These are phyloP conservation scores for Quercus tomentella DNA, from an alignment of 331 rosid genomes.

Conservation along the genomic window DNA sequence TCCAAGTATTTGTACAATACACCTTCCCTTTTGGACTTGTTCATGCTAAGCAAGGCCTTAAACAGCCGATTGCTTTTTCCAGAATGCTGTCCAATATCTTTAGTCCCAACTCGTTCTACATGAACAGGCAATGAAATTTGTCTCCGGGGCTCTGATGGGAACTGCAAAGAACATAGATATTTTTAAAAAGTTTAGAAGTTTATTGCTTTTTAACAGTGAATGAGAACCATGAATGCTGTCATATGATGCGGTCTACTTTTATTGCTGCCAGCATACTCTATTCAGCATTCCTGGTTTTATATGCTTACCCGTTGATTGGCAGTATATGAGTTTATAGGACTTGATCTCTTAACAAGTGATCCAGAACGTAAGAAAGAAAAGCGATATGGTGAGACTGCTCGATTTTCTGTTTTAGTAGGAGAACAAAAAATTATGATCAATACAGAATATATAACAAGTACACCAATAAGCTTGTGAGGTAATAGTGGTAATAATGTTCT, in stretches of 20 bases:
- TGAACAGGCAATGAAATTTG: constrained; percentile 18
- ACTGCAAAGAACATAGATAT: constrained; percentile 10
- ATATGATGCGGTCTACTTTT: not conserved
- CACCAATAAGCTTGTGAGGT: constrained; percentile 1
- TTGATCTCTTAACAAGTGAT: constrained; percentile 68
- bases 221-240: too few relatives aligned
- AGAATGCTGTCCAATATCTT: not conserved
- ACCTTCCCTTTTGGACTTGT: constrained; percentile 19
- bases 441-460: not conserved
- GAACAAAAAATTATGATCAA: constrained; percentile 11
- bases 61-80: constrained; percentile 16
- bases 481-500: not conserved
- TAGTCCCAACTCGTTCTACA: constrained; percentile 8
- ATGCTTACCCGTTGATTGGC: constrained; percentile 21
- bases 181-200: not conserved
- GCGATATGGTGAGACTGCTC: constrained; percentile 82
- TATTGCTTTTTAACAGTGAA: not conserved
- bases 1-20: constrained; percentile 14
- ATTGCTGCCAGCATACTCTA: not conserved
- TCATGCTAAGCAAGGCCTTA: constrained; percentile 28
- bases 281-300: not conserved
- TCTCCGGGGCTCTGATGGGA: constrained; percentile 17
- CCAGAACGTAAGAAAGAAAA: constrained; percentile 92
- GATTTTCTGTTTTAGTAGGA: constrained; percentile 48
- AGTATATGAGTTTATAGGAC: constrained; percentile 46